Conservation (phyloP, 176 grass and related monocot species). For the Ananas comosus region DNA sequence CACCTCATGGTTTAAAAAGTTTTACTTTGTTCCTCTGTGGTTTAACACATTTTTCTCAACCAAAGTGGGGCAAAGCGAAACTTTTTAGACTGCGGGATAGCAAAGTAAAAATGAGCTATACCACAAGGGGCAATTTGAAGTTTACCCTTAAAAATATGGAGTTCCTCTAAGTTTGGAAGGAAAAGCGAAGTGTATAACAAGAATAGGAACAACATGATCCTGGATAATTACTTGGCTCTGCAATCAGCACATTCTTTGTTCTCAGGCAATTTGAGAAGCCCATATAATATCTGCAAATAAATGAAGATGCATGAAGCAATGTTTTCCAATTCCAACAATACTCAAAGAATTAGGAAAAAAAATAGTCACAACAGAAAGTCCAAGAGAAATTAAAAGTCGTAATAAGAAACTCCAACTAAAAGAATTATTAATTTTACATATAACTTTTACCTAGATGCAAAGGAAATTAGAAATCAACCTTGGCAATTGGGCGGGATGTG, state of each 20-base stretch:
- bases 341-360: background rate
- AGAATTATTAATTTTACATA: no score
- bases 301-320: background rate
- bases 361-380: background rate
- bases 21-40: no score
- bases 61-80: no score
- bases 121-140: background rate
- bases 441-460: no score
- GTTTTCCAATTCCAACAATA: background rate
- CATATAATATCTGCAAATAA: slow-evolving; percentile 64
- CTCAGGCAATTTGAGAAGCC: slow-evolving; percentile 60
- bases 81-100: no score
- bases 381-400: background rate
- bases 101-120: no score
- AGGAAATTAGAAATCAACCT: no score
- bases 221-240: slow-evolving; percentile 78
- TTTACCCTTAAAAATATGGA: slow-evolving; percentile 6
- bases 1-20: no score
- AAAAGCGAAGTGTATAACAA: background rate
- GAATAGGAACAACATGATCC: background rate
- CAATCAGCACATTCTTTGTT: slow-evolving; percentile 96
- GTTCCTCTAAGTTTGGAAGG: background rate
- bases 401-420: no score
- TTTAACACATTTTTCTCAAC: no score
- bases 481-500: no score